A percentile compares a stretch with the other conserved stretches of the same genome.
phyloP scores from a whole-genome alignment of 1,284 basidiomycete genomes.

The Sphaerobolus stellatus region DNA sequence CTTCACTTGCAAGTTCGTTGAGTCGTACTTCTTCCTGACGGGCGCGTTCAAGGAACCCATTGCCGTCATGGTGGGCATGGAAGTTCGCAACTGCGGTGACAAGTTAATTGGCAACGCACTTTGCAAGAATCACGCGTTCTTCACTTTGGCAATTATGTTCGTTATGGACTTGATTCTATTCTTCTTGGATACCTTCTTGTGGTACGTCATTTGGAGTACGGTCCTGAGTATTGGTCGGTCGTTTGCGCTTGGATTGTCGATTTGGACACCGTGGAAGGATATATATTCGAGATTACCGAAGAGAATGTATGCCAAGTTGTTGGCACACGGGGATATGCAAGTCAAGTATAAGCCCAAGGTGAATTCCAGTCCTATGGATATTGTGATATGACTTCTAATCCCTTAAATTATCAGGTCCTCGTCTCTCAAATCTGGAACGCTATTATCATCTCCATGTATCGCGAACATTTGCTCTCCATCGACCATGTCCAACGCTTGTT shows the following conservation, averaged over 20 bases:
- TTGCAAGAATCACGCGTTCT: conserved; percentile 87
- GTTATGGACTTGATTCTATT: conserved; percentile 93
- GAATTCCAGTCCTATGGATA: too few species aligned
- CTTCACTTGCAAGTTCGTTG: conserved; percentile 91
- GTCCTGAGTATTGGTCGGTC: conserved; percentile 88
- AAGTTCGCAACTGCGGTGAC: conserved; percentile 84
- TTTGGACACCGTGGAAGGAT: conserved; percentile 97
- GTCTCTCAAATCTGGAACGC: conserved; percentile 99
- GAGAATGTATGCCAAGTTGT: conserved; percentile 89
- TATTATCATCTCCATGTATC: conserved; percentile 99
- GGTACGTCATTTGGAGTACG: conserved; percentile 98
- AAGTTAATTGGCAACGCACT: conserved; percentile 77
- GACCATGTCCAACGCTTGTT: conserved; percentile 93
- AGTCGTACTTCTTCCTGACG: conserved; percentile 95
- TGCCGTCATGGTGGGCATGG: conserved; percentile 89
- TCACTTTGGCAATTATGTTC: conserved; percentile 94
- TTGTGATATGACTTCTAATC: too few species aligned
- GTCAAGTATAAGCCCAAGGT: conserved; percentile 97
- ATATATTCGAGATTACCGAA: conserved; percentile 92
- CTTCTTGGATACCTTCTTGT: conserved; percentile 97
- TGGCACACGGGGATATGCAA: conserved; percentile 91
- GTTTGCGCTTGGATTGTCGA: conserved; percentile 88
- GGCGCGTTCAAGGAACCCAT: conserved; percentile 91
- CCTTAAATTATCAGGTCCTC: too few species aligned
- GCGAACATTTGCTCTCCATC: conserved; percentile 93